Conservation (phyloP, 768 basidiomycete genomes). For the Holtermanniella nyarrowii region DNA sequence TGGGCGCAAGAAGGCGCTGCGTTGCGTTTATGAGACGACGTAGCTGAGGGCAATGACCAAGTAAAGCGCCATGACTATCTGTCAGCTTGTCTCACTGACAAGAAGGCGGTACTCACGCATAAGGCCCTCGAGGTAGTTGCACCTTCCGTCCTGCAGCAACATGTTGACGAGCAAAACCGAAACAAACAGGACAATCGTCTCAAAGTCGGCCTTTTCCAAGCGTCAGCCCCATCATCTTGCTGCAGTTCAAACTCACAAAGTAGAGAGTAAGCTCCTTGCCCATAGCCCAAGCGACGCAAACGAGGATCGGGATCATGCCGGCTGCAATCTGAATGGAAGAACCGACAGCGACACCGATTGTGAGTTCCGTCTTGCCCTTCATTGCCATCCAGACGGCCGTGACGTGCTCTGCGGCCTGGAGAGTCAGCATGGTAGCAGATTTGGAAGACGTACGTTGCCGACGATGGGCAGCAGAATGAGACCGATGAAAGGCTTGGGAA, state of each 20-base stretch:
- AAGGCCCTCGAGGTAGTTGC: slow-evolving; percentile 86
- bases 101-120: slow-evolving; percentile 45
- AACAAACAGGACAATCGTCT: slow-evolving; percentile 76
- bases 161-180: slow-evolving; percentile 82
- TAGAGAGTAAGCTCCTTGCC: slow-evolving; percentile 52
- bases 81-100: slow-evolving; percentile 16
- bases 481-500: slow-evolving; percentile 64
- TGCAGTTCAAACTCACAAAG: slow-evolving; percentile 55
- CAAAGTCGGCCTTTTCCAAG: slow-evolving; percentile 24
- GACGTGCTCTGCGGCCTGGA: slow-evolving; percentile 57
- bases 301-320: slow-evolving; percentile 76
- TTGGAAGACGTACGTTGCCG: slow-evolving; percentile 37
- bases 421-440: neutral
- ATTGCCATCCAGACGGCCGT: slow-evolving; percentile 73
- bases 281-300: slow-evolving; percentile 73
- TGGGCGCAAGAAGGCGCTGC: too few species aligned
- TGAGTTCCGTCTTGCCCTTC: slow-evolving; percentile 54
- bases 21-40: slow-evolving; percentile 24
- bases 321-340: slow-evolving; percentile 52
- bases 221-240: neutral
- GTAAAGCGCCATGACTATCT: slow-evolving; percentile 53
- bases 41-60: slow-evolving; percentile 68
- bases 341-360: slow-evolving; percentile 50
- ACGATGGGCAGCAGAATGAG: slow-evolving; percentile 80
- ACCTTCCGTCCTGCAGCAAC: slow-evolving; percentile 53